Evolutionary conservation across 495 filamentous ascomycete species (phyloP).

Genomic region (Neurospora discreta): DNA sequence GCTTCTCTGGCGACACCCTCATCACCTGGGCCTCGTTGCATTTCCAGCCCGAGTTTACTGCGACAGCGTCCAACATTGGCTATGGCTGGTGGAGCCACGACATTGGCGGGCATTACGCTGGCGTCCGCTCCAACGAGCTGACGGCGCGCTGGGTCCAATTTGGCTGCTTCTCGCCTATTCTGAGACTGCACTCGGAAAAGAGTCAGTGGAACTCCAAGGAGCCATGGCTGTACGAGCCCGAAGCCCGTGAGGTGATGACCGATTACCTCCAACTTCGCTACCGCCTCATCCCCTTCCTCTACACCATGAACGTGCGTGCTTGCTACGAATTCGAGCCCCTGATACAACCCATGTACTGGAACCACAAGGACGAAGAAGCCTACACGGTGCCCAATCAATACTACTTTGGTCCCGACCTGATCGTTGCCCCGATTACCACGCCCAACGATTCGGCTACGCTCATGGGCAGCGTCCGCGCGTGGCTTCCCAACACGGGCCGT

Average conservation of each 20-base stretch:
- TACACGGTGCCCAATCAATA: slow-evolving; percentile 43
- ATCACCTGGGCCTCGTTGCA: slow-evolving; percentile 45
- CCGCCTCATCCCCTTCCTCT: slow-evolving; percentile 44
- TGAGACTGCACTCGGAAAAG: slow-evolving; percentile 44
- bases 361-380: slow-evolving; percentile 36
- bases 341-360: slow-evolving; percentile 51
- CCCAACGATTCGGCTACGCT: slow-evolving; percentile 23
- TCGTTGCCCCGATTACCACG: slow-evolving; percentile 41
- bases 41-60: slow-evolving; percentile 53
- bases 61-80: slow-evolving; percentile 51
- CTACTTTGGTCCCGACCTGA: slow-evolving; percentile 40
- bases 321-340: slow-evolving; percentile 35
- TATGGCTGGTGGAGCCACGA: slow-evolving; percentile 58
- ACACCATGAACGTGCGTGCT: slow-evolving; percentile 41
- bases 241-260: slow-evolving; percentile 31
- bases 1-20: slow-evolving; percentile 48
- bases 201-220: slow-evolving; percentile 44
- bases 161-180: slow-evolving; percentile 45
- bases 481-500: slow-evolving; percentile 35
- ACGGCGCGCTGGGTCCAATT: slow-evolving; percentile 47
- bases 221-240: slow-evolving; percentile 40
- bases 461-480: slow-evolving; percentile 30
- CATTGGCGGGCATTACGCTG: slow-evolving; percentile 47
- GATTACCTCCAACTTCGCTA: slow-evolving; percentile 39
- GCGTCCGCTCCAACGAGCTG: slow-evolving; percentile 42